Evolutionary conservation across 306 rosid genomes (phyloP), one percentile per base, ranked within the genome.

Genomic region (Quercus agrifolia): DNA sequence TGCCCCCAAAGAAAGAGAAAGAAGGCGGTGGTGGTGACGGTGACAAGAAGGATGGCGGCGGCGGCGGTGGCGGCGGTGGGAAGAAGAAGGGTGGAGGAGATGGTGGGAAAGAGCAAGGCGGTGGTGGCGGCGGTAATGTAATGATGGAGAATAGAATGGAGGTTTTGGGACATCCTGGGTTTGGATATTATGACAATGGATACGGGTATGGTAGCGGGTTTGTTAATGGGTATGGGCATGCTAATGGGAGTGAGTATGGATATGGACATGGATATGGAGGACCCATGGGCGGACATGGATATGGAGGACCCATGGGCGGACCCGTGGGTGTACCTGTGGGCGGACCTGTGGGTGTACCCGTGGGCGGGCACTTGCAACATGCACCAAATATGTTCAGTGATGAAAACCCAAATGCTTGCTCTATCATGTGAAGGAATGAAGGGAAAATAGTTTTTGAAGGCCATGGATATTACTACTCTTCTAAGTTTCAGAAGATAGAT

Each of bases 331-430:
- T 0, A 38, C 44, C 10, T 0, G 2, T 38, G 44, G 44, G 44
- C 7, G 10, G 2, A 35, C 9, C 44, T 0, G 8, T 38, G 44
- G 44, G 2, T 0, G 44, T 6, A 35, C 44, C 44, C 2, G 44
- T 38, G 44, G 44, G 44, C 1, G 44, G 2, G 46, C 46, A 41
- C 46, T 41, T 2, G 12, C 46, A 41, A 8, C 85, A 86, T 31
- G 88, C 93, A 5, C 93, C 96, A 0, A 89, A 88, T 54, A 67
- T 90, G 33, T 94, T 94, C 58, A 94, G 93, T 20, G 98, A 92
- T 0, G 98, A 94, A 78, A 94, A 94, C 83, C 98, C 98, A 1
- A 88, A 92, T 81, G 97, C 92, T 11, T 94, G 98, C 76, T 88
- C 81, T 0, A 30, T 92, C 35, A 89, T 94, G 97, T 94, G 90